Evolutionary conservation across 129 eudicot species (phyloP), one percentile per base, ranked within the genome.

Genomic region (Cynara cardunculus): DNA sequence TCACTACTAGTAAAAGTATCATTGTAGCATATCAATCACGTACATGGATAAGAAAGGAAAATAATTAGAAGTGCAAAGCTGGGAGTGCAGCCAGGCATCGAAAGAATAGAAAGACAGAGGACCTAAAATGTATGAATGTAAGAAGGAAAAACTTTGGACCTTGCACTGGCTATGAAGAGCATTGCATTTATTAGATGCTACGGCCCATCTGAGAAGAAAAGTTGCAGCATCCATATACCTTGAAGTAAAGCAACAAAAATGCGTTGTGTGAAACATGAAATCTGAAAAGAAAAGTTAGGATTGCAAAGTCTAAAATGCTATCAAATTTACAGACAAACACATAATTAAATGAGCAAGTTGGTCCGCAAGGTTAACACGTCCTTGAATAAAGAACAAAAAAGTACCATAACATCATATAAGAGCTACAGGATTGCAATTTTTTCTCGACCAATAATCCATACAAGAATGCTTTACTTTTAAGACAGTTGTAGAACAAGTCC

Each of bases 91-190:
- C 34, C 32, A 44, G 16, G 21, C 67, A 69, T 35, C 22, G 49
- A 5, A 64, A 39, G 73, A 64, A 30, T 69, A 67, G 72, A 75
- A 75, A 35, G 24, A 73, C 22, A n/a, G 39, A 71, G 79, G 2
- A 56, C 72, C 71, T 69, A 22, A 68, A 78, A 78, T 22, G 53
- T 75, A 39, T 56, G 26, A 28, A 72, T 22, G 12, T 72, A 41
- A 56, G 12, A 71, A 79, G 1, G 41, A 22, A 22, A 74, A 22
- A 22, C 59, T 26, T 18, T 56, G 65, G 61, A 90, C 97, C 94
- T 94, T 94, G 94, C 92, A 91, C 75, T 92, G 94, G 96, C 98
- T 94, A 80, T 94, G 96, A 25, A 88, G 89, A 77, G 98, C 97
- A 84, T 89, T 90, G 92, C 94, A 86, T 84, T 92, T 92, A 79